Evolutionary conservation across 192 early-diverging fungal species (phyloP).

Genomic region (Coemansia interrupta): DNA sequence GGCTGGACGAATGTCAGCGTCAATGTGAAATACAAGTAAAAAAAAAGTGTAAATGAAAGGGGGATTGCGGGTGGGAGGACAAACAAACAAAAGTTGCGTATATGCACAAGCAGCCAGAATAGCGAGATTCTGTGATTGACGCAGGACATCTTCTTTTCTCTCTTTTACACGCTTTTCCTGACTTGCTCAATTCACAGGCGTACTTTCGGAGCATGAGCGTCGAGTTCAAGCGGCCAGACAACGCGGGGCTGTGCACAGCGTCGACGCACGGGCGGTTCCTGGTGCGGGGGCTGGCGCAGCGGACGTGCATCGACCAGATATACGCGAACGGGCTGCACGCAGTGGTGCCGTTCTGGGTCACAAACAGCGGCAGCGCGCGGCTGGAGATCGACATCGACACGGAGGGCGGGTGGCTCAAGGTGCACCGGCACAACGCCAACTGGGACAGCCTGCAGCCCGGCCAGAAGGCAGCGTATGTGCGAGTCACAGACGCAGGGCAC

Average conservation of each 20-base stretch:
- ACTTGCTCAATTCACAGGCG: too few relatives aligned
- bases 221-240: conserved; percentile 17
- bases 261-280: conserved; percentile 27
- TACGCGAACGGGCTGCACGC: conserved; percentile 46
- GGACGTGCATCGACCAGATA: conserved; percentile 32
- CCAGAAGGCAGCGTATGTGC: conserved; percentile 29
- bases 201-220: too few relatives aligned
- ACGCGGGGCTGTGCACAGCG: conserved; percentile 9
- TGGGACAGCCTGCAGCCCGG: conserved; percentile 26
- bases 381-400: conserved; percentile 11
- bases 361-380: conserved; percentile 15
- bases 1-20: too few relatives aligned
- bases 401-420: conserved; percentile 12
- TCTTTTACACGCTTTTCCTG: too few relatives aligned
- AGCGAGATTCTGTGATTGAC: too few relatives aligned
- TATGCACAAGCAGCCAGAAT: too few relatives aligned
- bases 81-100: not conserved
- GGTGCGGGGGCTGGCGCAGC: conserved; percentile 34
- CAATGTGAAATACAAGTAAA: too few relatives aligned
- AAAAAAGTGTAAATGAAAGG: too few relatives aligned
- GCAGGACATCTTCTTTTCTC: too few relatives aligned
- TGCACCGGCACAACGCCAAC: conserved; percentile 45
- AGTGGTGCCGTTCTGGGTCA: conserved; percentile 46
- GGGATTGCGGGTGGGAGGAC: too few relatives aligned
- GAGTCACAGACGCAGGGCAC: not conserved